These are phyloP conservation scores for Hypoxylon sp. DNA, from an alignment of 2,329 filamentous ascomycete species.

Conservation along the genomic window DNA sequence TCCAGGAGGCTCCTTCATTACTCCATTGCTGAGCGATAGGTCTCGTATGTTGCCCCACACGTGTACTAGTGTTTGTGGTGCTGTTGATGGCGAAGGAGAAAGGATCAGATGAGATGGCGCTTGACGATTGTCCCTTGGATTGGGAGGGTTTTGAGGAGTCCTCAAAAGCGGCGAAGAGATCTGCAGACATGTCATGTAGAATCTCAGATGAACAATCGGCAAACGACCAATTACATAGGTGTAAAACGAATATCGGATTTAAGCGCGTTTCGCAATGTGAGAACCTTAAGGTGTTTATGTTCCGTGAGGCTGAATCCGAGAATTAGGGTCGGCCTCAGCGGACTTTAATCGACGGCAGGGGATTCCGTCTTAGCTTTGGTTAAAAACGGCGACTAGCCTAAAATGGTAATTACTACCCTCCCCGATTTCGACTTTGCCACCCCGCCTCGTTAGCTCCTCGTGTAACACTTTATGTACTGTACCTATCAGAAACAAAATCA, in stretches of 20 bases:
- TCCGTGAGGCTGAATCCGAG: constrained; percentile 41
- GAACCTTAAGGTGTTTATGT: constrained; percentile 15
- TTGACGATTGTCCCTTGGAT: constrained; percentile 40
- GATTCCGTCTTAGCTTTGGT: constrained; percentile 21
- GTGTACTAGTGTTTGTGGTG: constrained; percentile 15
- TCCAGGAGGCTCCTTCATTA: constrained; percentile 32
- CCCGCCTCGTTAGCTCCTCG: no score
- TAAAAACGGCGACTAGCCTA: constrained; percentile 14
- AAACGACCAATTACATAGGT: background rate
- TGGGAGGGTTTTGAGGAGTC: constrained; percentile 57
- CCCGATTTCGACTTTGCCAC: no score
- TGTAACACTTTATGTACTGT: no score
- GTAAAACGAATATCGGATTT: background rate
- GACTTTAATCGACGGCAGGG: constrained; percentile 35
- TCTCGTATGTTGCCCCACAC: constrained; percentile 21
- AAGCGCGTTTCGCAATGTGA: constrained; percentile 10
- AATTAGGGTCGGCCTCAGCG: constrained; percentile 26
- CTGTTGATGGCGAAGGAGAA: constrained; percentile 43
- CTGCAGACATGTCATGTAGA: constrained; percentile 69
- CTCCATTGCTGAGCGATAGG: constrained; percentile 52
- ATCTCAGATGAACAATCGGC: background rate
- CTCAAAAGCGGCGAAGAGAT: constrained; percentile 76
- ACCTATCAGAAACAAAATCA: no score
- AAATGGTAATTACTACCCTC: constrained; percentile 3
- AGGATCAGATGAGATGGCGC: constrained; percentile 41